These are phyloP conservation scores for Metarhizium rileyi DNA, from an alignment of 2,329 filamentous ascomycete genomes.

Conservation along the genomic window DNA sequence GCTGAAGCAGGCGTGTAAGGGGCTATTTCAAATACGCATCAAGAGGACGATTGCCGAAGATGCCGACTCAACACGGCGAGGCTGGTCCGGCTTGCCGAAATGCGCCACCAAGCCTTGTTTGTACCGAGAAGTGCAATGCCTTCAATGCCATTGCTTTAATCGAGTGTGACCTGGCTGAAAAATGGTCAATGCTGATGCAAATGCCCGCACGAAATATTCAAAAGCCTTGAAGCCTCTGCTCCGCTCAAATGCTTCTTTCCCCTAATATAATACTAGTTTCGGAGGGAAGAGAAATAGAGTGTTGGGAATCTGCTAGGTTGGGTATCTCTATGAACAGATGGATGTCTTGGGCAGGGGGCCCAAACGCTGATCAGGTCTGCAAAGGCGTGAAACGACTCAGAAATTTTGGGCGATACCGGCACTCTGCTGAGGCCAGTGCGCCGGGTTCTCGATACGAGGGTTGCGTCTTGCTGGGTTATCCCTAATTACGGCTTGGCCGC, in stretches of 20 bases:
- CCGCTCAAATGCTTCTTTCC: not conserved
- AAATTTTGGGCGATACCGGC: constrained; percentile 97
- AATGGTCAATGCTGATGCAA: not conserved
- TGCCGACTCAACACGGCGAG: not conserved
- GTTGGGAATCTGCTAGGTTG: not conserved
- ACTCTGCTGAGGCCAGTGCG: constrained; percentile 84
- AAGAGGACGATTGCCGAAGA: not conserved
- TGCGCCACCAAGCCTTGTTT: not conserved
- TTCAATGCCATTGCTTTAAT: not conserved
- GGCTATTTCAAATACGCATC: not conserved
- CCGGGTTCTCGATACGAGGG: constrained; percentile 85
- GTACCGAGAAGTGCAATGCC: not conserved
- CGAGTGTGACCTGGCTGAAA: not conserved
- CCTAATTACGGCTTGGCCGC: constrained; percentile 70
- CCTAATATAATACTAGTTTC: not conserved
- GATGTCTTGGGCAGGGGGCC: not conserved
- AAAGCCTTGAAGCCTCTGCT: not conserved
- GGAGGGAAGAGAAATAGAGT: not conserved
- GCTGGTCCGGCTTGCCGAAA: not conserved
- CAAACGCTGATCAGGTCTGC: not conserved
- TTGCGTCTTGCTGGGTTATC: constrained; percentile 89
- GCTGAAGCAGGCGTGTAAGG: not conserved
- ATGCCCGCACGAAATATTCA: not conserved
- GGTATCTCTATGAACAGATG: constrained; percentile 5
- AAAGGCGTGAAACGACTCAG: constrained; percentile 32